Evolutionary conservation across 495 filamentous ascomycete genomes (phyloP).

Genomic region (Neurospora sp.): DNA sequence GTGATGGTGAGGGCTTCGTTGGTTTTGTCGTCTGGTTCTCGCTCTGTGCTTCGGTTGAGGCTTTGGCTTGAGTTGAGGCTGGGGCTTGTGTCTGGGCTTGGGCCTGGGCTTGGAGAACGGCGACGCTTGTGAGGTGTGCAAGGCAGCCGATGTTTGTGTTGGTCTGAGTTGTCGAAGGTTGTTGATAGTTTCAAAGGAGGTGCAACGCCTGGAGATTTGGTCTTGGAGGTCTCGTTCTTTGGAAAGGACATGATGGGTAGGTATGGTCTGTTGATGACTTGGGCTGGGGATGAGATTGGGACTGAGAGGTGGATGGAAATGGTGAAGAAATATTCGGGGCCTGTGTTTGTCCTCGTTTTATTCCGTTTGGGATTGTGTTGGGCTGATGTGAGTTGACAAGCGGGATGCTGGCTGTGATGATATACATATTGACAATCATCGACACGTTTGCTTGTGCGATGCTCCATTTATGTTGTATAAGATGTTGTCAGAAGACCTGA

Average conservation of each 20-base stretch:
- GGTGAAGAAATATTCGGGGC: neutral
- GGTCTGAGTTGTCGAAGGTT: neutral
- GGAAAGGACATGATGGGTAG: neutral
- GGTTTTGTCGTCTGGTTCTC: neutral
- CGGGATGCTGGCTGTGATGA: neutral
- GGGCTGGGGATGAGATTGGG: neutral
- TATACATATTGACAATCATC: neutral
- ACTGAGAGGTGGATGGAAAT: neutral
- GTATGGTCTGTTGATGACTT: neutral
- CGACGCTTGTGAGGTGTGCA: neutral
- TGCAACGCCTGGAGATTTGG: neutral
- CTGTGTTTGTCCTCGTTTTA: neutral
- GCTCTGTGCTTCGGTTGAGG: neutral
- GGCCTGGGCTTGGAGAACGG: neutral
- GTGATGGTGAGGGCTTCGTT: neutral
- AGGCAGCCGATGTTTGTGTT: neutral
- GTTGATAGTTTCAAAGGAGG: neutral
- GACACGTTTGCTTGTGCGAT: neutral
- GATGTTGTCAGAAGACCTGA: neutral
- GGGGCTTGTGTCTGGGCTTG: neutral
- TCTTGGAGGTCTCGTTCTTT: neutral
- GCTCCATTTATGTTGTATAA: neutral
- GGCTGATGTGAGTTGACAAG: neutral
- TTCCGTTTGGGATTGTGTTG: neutral
- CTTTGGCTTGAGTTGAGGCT: neutral